phyloP scores from a whole-genome alignment of 2,329 filamentous ascomycete genomes.

The Chaetomium sp. region DNA sequence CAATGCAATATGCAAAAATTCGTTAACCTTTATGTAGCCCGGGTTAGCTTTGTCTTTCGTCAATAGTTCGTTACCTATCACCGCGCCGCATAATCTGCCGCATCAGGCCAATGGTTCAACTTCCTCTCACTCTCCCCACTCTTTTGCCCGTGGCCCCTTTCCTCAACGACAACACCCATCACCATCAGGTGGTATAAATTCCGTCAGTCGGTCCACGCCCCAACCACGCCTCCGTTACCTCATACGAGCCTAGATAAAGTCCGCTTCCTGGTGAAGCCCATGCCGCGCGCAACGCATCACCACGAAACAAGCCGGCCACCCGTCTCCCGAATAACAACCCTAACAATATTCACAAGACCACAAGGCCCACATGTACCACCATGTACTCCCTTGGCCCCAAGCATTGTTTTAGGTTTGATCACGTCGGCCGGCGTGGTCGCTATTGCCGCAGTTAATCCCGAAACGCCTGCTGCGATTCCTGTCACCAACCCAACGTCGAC shows the following conservation, averaged over 20 bases:
- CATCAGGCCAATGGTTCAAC: no score
- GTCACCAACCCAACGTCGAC: slow-evolving; percentile 65
- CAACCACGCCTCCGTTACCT: slow-evolving; percentile 65
- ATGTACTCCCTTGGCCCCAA: slow-evolving; percentile 43
- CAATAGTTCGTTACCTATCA: neutral
- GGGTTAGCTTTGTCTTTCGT: neutral
- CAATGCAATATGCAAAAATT: no score
- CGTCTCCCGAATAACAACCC: slow-evolving; percentile 57
- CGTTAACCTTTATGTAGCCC: no score
- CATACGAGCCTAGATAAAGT: slow-evolving; percentile 80
- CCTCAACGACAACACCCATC: neutral
- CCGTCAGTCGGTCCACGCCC: slow-evolving; percentile 26
- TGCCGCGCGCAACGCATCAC: slow-evolving; percentile 62
- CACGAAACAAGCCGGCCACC: slow-evolving; percentile 71
- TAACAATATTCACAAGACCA: slow-evolving; percentile 54
- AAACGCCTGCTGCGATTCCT: slow-evolving; percentile 63
- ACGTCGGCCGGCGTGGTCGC: slow-evolving; percentile 88
- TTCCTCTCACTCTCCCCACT: no score
- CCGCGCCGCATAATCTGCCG: no score
- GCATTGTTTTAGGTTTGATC: slow-evolving; percentile 85
- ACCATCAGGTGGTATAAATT: neutral
- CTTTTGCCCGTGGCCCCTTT: neutral
- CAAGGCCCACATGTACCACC: slow-evolving; percentile 18
- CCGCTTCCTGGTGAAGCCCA: slow-evolving; percentile 83
- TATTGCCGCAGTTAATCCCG: slow-evolving; percentile 68